phyloP scores from a whole-genome alignment of 306 rosid genomes.

The Cucurbita argyrosperma region DNA sequence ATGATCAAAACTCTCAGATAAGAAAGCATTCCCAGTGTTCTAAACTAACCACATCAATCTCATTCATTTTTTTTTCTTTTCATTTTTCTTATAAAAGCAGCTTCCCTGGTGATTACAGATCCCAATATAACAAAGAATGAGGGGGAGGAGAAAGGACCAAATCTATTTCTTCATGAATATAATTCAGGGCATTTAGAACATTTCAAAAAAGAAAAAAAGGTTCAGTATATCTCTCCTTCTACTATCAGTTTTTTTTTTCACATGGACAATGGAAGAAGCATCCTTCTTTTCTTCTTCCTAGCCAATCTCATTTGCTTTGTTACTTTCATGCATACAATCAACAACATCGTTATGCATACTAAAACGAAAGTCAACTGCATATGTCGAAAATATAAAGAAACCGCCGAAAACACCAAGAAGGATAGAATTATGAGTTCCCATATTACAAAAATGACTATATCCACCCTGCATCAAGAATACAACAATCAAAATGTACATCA shows the following conservation, averaged over 20 bases:
- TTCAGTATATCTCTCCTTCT: conserved; percentile 10
- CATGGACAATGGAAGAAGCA: conserved; percentile 99
- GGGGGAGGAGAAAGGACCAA: not conserved
- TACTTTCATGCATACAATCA: conserved; percentile 84
- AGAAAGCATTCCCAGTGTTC: not conserved
- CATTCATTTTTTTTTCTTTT: not conserved
- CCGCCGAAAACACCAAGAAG: conserved; percentile 84
- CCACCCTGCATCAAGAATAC: conserved; percentile 71
- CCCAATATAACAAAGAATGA: not conserved
- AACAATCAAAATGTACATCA: conserved; percentile 3
- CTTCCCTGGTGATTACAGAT: not conserved
- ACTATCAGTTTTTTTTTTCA: conserved; percentile 19
- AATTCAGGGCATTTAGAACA: not conserved
- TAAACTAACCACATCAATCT: not conserved
- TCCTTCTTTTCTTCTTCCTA: conserved; percentile 88
- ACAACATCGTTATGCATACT: conserved; percentile 58
- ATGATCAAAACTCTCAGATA: not conserved
- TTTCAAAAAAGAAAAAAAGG: not conserved
- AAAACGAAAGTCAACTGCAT: conserved; percentile 63
- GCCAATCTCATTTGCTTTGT: conserved; percentile 94
- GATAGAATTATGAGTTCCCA: conserved; percentile 89
- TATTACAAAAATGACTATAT: conserved; percentile 89
- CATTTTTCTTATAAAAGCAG: not conserved
- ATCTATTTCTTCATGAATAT: not conserved
- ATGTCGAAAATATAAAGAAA: conserved; percentile 86